Evolutionary conservation across 2,329 filamentous ascomycete genomes (phyloP).

Genomic region (Phoma sp.): DNA sequence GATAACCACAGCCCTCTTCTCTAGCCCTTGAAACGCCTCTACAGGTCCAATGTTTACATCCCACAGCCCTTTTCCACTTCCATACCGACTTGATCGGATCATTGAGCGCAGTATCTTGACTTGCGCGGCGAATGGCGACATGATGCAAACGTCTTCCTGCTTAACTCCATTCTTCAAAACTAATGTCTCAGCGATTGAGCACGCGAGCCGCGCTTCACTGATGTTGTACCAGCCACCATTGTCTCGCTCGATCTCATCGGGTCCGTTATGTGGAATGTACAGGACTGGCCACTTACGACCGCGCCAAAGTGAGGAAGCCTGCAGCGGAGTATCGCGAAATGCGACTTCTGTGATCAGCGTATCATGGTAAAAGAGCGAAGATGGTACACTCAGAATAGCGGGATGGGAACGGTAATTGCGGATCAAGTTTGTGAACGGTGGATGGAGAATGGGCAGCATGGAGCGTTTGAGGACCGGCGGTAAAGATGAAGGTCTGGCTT

Average conservation of each 20-base stretch:
- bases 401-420: constrained; percentile 57
- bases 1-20: constrained; percentile 52
- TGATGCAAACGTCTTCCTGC: constrained; percentile 51
- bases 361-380: constrained; percentile 52
- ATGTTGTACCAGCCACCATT: constrained; percentile 49
- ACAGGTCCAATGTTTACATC: constrained; percentile 54
- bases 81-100: constrained; percentile 35
- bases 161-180: constrained; percentile 30
- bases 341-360: constrained; percentile 51
- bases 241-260: constrained; percentile 52
- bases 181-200: constrained; percentile 36
- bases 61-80: constrained; percentile 31
- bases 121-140: constrained; percentile 54
- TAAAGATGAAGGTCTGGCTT: constrained; percentile 27
- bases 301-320: constrained; percentile 46
- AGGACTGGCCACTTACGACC: constrained; percentile 51
- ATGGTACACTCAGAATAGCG: constrained; percentile 52
- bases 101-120: constrained; percentile 48
- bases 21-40: constrained; percentile 55
- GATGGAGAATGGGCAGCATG: constrained; percentile 50
- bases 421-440: constrained; percentile 53
- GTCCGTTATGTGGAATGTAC: constrained; percentile 47
- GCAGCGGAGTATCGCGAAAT: constrained; percentile 25
- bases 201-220: constrained; percentile 40
- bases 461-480: constrained; percentile 35